A percentile compares a stretch with the other conserved stretches of the same genome.
Evolutionary conservation across 495 filamentous ascomycete species (phyloP).

Genomic region (Delitschia confertaspora): DNA sequence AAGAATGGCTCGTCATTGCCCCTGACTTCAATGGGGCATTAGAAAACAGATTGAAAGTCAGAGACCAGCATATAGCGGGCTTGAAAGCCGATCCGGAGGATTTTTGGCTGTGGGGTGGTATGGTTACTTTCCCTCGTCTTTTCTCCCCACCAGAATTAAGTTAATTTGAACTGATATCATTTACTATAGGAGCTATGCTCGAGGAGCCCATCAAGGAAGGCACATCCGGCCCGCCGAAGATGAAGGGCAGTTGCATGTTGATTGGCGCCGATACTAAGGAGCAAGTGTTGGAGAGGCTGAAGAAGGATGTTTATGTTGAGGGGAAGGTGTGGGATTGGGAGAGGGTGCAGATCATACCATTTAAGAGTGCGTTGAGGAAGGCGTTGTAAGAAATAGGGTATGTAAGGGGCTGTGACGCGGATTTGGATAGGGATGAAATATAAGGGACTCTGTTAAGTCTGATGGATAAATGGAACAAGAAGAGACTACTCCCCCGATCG

Average conservation of each 20-base stretch:
- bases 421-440: too few species aligned
- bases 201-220: constrained; percentile 56
- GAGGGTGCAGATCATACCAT: constrained; percentile 46
- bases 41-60: constrained; percentile 59
- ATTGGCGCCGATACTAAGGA: constrained; percentile 55
- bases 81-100: constrained; percentile 12
- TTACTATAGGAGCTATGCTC: constrained; percentile 62
- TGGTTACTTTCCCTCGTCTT: not conserved
- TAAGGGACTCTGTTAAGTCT: too few species aligned
- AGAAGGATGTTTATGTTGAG: constrained; percentile 61
- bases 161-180: constrained; percentile 18
- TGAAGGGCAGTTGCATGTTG: constrained; percentile 63
- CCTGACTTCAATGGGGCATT: constrained; percentile 65
- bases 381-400: constrained; percentile 27
- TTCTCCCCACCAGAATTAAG: not conserved
- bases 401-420: too few species aligned
- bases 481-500: too few species aligned
- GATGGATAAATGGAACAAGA: too few species aligned
- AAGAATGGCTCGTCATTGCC: constrained; percentile 76
- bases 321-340: constrained; percentile 77
- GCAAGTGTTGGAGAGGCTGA: constrained; percentile 55
- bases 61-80: constrained; percentile 39
- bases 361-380: constrained; percentile 34
- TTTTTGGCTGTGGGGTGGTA: constrained; percentile 29
- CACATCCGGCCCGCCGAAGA: constrained; percentile 51